Percentiles rank a stretch among this genome's conserved stretches.
phyloP scores from a whole-genome alignment of 441 rosid genomes.

The Eruca vesicaria region DNA sequence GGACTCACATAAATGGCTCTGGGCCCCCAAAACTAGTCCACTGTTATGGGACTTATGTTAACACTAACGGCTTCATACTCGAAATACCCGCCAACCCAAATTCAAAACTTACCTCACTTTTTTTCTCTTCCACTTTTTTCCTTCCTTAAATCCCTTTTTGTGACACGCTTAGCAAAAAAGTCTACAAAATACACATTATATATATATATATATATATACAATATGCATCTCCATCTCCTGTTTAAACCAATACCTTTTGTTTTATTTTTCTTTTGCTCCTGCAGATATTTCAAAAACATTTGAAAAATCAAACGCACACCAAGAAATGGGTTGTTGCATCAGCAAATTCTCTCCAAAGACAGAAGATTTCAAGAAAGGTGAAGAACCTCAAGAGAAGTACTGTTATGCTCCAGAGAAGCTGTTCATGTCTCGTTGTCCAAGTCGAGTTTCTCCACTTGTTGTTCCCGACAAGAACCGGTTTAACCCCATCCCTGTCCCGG shows the following conservation, averaged over 20 bases:
- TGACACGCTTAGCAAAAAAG: constrained; percentile 20
- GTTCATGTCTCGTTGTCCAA: constrained; percentile 43
- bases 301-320: constrained; percentile 17
- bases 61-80: constrained; percentile 18
- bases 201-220: constrained; percentile 1
- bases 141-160: not conserved
- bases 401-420: constrained; percentile 62
- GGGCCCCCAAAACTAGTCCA: not conserved
- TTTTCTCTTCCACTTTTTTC: constrained; percentile 13
- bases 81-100: constrained; percentile 29
- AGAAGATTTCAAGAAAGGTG: constrained; percentile 23
- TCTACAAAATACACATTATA: constrained; percentile 1
- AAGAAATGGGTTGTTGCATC: constrained; percentile 78
- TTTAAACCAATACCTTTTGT: not conserved
- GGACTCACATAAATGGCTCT: not conserved
- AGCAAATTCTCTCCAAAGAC: constrained; percentile 60
- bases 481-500: constrained; percentile 17
- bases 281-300: not conserved
- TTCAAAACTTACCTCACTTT: constrained; percentile 25
- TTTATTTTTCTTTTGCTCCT: not conserved
- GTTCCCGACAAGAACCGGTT: constrained; percentile 21
- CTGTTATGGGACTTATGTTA: not conserved
- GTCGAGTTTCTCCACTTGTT: constrained; percentile 34
- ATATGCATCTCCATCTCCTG: constrained; percentile 11
- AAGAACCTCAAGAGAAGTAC: constrained; percentile 40